Evolutionary conservation across 2,329 filamentous ascomycete species (phyloP).

Genomic region (Phaeomoniella chlamydospora): DNA sequence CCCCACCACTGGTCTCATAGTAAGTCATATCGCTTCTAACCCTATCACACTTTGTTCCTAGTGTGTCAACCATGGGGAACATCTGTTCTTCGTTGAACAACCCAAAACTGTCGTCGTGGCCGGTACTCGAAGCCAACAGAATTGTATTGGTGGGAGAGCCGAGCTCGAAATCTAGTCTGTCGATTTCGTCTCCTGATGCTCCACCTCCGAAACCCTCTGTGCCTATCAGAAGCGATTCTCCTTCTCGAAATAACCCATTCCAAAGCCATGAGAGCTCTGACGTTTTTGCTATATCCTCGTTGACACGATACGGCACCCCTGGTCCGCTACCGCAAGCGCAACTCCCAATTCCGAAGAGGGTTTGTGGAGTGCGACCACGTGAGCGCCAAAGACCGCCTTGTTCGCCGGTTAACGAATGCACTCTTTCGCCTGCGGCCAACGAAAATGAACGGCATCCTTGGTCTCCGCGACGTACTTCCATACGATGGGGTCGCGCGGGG

Average conservation of each 20-base stretch:
- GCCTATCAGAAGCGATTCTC: slow-evolving; percentile 9
- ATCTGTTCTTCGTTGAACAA: slow-evolving; percentile 12
- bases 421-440: slow-evolving; percentile 15
- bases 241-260: slow-evolving; percentile 8
- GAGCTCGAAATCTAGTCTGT: slow-evolving; percentile 16
- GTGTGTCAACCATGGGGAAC: slow-evolving; percentile 10
- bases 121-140: slow-evolving; percentile 12
- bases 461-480: slow-evolving; percentile 20
- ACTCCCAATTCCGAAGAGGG: slow-evolving; percentile 16
- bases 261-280: slow-evolving; percentile 9
- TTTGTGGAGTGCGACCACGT: slow-evolving; percentile 15
- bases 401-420: slow-evolving; percentile 15
- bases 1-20: slow-evolving; percentile 11
- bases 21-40: slow-evolving; percentile 12
- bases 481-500: slow-evolving; percentile 13
- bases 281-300: slow-evolving; percentile 3
- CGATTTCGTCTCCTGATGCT: slow-evolving; percentile 21
- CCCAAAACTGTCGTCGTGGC: slow-evolving; percentile 10
- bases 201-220: slow-evolving; percentile 16
- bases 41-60: slow-evolving; percentile 7
- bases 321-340: slow-evolving; percentile 16
- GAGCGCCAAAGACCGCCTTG: slow-evolving; percentile 20
- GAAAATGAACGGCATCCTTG: slow-evolving; percentile 16
- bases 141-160: slow-evolving; percentile 17
- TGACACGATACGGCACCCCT: slow-evolving; percentile 13